A percentile compares a stretch with the other conserved stretches of the same genome.
phyloP scores from a whole-genome alignment of 2,329 filamentous ascomycete genomes.

The Chaetomium sp. region DNA sequence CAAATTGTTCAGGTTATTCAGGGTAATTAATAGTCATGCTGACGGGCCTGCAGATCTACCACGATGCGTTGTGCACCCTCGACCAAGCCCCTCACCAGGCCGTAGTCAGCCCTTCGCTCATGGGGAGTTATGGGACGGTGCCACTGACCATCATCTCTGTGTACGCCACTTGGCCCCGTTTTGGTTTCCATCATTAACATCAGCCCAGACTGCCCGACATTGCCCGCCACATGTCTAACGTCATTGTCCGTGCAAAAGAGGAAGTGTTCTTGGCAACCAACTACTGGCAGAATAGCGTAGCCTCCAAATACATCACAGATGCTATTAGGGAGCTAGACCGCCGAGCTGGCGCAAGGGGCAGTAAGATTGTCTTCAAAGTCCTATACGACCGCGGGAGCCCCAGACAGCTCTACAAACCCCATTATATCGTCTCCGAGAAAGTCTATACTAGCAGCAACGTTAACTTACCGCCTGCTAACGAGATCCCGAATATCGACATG shows the following conservation, averaged over 20 bases:
- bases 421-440: conserved; percentile 59
- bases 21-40: no score
- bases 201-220: conserved; percentile 62
- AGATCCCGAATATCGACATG: conserved; percentile 72
- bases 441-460: conserved; percentile 62
- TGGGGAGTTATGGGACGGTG: conserved; percentile 60
- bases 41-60: conserved; percentile 55
- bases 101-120: conserved; percentile 54
- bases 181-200: not conserved
- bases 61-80: conserved; percentile 62
- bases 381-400: conserved; percentile 73
- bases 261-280: conserved; percentile 77
- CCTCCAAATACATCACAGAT: conserved; percentile 67
- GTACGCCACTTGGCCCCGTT: conserved; percentile 35
- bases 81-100: conserved; percentile 54
- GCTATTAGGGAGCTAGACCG: conserved; percentile 69
- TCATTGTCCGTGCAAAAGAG: conserved; percentile 70
- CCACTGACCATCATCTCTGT: conserved; percentile 71
- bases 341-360: conserved; percentile 60
- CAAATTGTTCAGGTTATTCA: not conserved
- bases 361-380: conserved; percentile 68
- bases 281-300: conserved; percentile 71
- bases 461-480: conserved; percentile 60
- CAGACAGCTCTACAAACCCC: conserved; percentile 66
- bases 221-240: conserved; percentile 72